phyloP scores from a whole-genome alignment of 495 filamentous ascomycete species.

The Neurospora tetraspora region DNA sequence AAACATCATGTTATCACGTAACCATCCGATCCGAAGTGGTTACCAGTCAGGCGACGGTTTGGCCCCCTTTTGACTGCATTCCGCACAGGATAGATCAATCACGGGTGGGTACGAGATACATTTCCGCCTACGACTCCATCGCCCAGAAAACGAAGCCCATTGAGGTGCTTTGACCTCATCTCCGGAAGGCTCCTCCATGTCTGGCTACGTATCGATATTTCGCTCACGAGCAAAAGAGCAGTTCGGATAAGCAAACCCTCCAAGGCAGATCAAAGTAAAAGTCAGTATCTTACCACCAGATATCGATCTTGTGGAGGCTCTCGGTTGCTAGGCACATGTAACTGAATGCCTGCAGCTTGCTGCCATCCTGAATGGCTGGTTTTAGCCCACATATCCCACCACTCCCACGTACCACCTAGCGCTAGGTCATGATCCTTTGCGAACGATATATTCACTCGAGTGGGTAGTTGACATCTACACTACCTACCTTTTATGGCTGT shows the following conservation, averaged over 20 bases:
- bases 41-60: background rate
- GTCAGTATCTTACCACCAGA: background rate
- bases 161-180: background rate
- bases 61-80: background rate
- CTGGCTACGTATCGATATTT: background rate
- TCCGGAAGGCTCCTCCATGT: background rate
- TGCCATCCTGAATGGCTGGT: background rate
- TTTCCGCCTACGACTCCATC: background rate
- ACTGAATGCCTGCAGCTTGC: background rate
- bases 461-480: background rate
- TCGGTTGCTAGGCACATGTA: background rate
- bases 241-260: background rate
- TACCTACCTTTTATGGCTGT: background rate
- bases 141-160: background rate
- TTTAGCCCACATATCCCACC: background rate
- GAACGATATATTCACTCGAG: background rate
- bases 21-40: background rate
- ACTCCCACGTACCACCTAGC: background rate
- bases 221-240: background rate
- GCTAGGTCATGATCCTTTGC: background rate
- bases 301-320: background rate
- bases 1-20: background rate
- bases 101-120: background rate
- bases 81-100: background rate
- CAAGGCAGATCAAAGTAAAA: background rate